Evolutionary conservation across 495 filamentous ascomycete genomes (phyloP).

Genomic region (Clavariopsis aquatica): DNA sequence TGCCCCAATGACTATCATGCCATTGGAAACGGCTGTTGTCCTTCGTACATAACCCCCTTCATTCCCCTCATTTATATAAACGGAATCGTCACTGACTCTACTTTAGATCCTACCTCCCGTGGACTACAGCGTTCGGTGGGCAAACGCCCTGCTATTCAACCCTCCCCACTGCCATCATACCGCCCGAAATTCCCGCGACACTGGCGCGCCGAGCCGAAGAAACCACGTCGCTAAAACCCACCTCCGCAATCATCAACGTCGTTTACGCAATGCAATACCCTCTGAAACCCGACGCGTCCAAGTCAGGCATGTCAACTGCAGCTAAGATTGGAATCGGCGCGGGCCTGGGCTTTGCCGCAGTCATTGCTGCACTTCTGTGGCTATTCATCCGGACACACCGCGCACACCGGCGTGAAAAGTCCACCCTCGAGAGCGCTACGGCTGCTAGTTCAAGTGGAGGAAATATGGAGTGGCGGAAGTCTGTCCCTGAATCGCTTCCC

Average conservation of each 20-base stretch:
- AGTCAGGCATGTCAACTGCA: constrained; percentile 12
- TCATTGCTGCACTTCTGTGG: constrained; percentile 20
- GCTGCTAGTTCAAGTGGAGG: background rate
- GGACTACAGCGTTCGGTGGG: constrained; percentile 31
- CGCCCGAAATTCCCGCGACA: constrained; percentile 22
- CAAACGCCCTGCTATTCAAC: constrained; percentile 30
- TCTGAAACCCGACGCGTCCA: constrained; percentile 9
- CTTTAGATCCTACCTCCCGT: constrained; percentile 24
- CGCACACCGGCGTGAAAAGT: constrained; percentile 20
- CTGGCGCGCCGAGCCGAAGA: background rate
- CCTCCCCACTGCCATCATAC: constrained; percentile 17
- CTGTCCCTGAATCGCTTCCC: background rate
- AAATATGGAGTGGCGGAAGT: background rate
- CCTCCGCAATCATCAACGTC: constrained; percentile 32
- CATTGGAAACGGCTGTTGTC: constrained; percentile 27
- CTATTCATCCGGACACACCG: constrained; percentile 26
- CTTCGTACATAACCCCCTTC: constrained; percentile 17
- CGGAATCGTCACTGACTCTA: background rate
- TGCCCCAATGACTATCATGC: constrained; percentile 29
- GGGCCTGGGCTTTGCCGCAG: constrained; percentile 22
- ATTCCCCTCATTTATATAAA: too few relatives aligned
- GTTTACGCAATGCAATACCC: constrained; percentile 35
- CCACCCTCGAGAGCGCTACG: constrained; percentile 8
- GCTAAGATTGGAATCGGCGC: constrained; percentile 34
- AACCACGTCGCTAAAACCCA: constrained; percentile 18